A percentile compares a stretch with the other conserved stretches of the same genome.
These are phyloP conservation scores for Candida ulmi DNA, from an alignment of 805 yeast genomes.

Conservation along the genomic window DNA sequence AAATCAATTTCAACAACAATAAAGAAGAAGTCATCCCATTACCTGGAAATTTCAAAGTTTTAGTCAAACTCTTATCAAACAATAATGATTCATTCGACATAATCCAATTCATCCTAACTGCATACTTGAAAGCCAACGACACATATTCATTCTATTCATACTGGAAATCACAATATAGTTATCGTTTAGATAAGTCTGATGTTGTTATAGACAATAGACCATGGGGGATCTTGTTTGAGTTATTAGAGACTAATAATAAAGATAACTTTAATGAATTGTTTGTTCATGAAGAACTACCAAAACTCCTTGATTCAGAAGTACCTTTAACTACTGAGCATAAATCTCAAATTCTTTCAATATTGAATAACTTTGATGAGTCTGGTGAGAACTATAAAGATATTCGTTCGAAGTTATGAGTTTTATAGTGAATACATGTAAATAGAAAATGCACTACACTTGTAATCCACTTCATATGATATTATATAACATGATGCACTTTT, in stretches of 20 bases:
- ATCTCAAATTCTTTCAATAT: slow-evolving; percentile 1
- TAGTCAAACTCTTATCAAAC: slow-evolving; percentile 10
- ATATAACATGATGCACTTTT: too few species aligned
- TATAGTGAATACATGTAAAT: slow-evolving; percentile 3
- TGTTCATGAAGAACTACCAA: slow-evolving; percentile 8
- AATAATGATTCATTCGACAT: slow-evolving; percentile 3
- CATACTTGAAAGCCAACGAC: slow-evolving; percentile 15
- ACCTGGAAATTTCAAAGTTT: slow-evolving; percentile 7
- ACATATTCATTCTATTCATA: slow-evolving; percentile 12
- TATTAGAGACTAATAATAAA: slow-evolving; percentile 10
- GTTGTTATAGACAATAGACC: slow-evolving; percentile 17
- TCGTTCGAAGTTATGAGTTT: slow-evolving; percentile 2
- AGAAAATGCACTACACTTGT: too few species aligned
- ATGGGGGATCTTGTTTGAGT: slow-evolving; percentile 13
- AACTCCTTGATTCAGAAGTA: slow-evolving; percentile 5
- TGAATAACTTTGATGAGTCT: slow-evolving; percentile 11
- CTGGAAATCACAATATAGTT: slow-evolving; percentile 12
- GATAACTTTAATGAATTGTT: slow-evolving; percentile 13
- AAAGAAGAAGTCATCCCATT: slow-evolving; percentile 9
- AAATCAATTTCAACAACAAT: slow-evolving; percentile 9
- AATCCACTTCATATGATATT: too few species aligned
- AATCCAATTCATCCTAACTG: slow-evolving; percentile 14
- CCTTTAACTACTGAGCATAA: slow-evolving; percentile 3
- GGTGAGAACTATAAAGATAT: slow-evolving; percentile 10
- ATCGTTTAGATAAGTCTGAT: not conserved